Percentiles rank a stretch among this genome's conserved stretches.
Conservation (phyloP, 148 eudicot species). For the Vaccinium macrocarpon region DNA sequence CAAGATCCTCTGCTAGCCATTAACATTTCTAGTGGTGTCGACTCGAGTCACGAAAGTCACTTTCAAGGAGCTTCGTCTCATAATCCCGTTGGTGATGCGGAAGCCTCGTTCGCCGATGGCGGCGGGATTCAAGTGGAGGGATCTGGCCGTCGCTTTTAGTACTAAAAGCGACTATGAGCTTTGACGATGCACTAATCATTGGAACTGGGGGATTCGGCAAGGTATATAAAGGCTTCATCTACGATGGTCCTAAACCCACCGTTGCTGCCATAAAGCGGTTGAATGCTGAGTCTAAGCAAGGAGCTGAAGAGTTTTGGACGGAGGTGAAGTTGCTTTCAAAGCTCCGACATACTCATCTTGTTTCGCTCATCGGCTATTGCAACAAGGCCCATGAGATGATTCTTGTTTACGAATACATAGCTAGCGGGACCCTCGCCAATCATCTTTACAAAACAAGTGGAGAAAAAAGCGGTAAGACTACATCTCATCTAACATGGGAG, state of each 20-base stretch:
- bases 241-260: neutral
- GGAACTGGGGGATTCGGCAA: neutral
- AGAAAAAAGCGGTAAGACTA: neutral
- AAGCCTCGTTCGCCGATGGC: neutral
- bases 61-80: neutral
- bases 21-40: too few species aligned
- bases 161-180: neutral
- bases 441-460: neutral
- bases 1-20: too few species aligned
- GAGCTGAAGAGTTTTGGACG: neutral
- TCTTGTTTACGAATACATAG: neutral
- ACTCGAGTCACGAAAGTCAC: too few species aligned
- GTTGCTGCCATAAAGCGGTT: neutral
- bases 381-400: neutral
- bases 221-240: neutral
- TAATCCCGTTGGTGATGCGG: neutral
- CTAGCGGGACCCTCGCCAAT: neutral
- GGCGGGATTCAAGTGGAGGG: neutral
- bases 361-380: slow-evolving; percentile 3
- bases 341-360: neutral
- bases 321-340: neutral
- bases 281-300: neutral
- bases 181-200: neutral
- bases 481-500: neutral
- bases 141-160: neutral